Base-by-base conservation (phyloP, 2,329 filamentous ascomycete species). In the Aspergillus udagawae region DNA sequence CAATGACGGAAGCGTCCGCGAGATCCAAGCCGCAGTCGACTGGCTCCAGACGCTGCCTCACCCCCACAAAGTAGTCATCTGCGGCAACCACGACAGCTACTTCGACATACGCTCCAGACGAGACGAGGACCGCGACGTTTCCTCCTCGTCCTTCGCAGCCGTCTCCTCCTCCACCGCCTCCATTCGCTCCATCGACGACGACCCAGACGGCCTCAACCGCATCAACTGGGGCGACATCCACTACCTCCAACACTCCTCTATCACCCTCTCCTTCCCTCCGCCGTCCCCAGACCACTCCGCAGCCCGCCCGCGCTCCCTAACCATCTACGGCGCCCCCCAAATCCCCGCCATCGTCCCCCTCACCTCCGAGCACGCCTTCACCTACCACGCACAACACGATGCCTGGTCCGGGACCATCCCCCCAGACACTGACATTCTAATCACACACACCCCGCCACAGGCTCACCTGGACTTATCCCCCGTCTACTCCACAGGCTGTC, bases 51-150 rank as follows among this genome's bases (percentile, higher is more conserved):
- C 79, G 3, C 82, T 92, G 7, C 89, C 90, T 0, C 91, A 96
- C 68, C 76, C 77, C 38, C 83, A 95, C 72, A 96, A 96, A 73
- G 80, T 97, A 25, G 83, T 92, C 38, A 86, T 97, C 32, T 85
- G 86, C 32, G 93, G 93, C 1, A 97, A 97, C 70, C 93, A 97
- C 72, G 93, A 97, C 70, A 87, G 85, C 66, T 95, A 86, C 78
- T 89, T 96, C 60, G 93, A 96, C 72, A 79, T 83, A 25, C 79
- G 80, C 35, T 86, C 85, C 14, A 82, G 89, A 3, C 73, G 72
- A 17, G 75, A 80, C 9, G 78, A 82, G 49, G 86, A 91, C 67
- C 79, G 80, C 32, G 69, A 67, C 38, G 62, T 65, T 28, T 56
- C 60, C 3, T 32, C 38, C 23, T 57, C 62, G 4, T 66, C 63